phyloP scores from a whole-genome alignment of 768 basidiomycete species.

The Suillus fuscotomentosus region DNA sequence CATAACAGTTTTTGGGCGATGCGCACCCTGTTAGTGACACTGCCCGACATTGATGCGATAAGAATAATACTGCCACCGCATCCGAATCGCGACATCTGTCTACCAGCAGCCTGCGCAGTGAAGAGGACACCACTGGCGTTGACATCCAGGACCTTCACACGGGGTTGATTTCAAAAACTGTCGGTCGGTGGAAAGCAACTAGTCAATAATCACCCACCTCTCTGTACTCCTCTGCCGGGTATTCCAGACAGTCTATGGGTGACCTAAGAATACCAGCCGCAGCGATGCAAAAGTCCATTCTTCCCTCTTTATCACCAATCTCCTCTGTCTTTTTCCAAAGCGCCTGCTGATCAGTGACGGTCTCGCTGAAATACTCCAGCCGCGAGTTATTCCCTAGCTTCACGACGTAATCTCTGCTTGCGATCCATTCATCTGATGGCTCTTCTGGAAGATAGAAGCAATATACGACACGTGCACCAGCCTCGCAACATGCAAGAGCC shows the following conservation, averaged over 20 bases:
- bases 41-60: constrained; percentile 61
- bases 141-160: constrained; percentile 58
- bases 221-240: constrained; percentile 62
- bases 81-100: constrained; percentile 51
- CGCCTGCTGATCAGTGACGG: constrained; percentile 61
- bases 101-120: constrained; percentile 59
- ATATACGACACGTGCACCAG: constrained; percentile 69
- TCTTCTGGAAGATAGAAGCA: constrained; percentile 60
- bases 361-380: constrained; percentile 60
- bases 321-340: constrained; percentile 57
- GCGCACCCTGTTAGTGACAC: constrained; percentile 67
- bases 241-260: constrained; percentile 62
- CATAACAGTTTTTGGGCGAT: not conserved
- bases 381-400: constrained; percentile 41
- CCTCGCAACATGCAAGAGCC: constrained; percentile 72
- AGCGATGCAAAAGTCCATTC: constrained; percentile 75
- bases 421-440: constrained; percentile 58
- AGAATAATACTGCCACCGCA: constrained; percentile 54
- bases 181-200: not conserved
- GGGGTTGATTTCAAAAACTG: not conserved
- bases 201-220: constrained; percentile 39
- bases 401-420: constrained; percentile 52
- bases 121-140: constrained; percentile 63
- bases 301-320: constrained; percentile 64
- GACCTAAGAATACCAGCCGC: constrained; percentile 71